Evolutionary conservation across 2,329 filamentous ascomycete genomes (phyloP), one percentile per base, ranked within the genome.

Genomic region (Talaromyces rugulosus): DNA sequence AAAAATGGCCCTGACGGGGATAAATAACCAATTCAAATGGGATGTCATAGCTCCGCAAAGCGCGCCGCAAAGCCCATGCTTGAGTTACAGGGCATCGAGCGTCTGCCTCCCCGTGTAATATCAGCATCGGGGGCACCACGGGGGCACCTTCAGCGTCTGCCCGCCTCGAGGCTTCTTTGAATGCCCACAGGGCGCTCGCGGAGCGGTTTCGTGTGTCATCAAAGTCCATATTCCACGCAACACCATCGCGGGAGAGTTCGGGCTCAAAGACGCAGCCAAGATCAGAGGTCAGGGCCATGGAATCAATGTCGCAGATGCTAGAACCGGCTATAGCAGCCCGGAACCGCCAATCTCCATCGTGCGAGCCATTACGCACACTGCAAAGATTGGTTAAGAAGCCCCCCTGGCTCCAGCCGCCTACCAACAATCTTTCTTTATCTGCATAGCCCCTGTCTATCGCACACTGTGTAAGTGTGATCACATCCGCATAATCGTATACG

Each of bases 81-180:
- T 66, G 65, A 30, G 64, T 61, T 5, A 67, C 55, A 33, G 53
- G 65, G 18, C 59, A 60, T 5, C 62, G 55, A 36, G 59, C 56
- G 33, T 67, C 65, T 33, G 59, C 59, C 52, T 63, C 64, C 27
- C 64, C 65, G 28, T 67, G 63, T 16, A 67, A 42, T 31, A 67
- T 66, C 53, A 67, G 59, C 51, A 67, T 60, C 16, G 65, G 65
- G 18, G 64, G 58, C 31, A 61, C 53, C 34, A 65, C 56, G 18
- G 55, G 16, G n/a, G 14, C 55, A 18, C 47, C 47, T 16, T 58
- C 23, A n/a, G 30, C 34, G 28, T 27, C 36, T 7, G 55, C 40
- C 55, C 55, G 55, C 28, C n/a, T 23, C 44, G 56, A 31, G 14
- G 56, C 57, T 33, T 62, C 62, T 61, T 50, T 65, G 56, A 58